These are phyloP conservation scores for Pelargonium citronellum DNA, from an alignment of 441 rosid genomes.

Conservation along the genomic window DNA sequence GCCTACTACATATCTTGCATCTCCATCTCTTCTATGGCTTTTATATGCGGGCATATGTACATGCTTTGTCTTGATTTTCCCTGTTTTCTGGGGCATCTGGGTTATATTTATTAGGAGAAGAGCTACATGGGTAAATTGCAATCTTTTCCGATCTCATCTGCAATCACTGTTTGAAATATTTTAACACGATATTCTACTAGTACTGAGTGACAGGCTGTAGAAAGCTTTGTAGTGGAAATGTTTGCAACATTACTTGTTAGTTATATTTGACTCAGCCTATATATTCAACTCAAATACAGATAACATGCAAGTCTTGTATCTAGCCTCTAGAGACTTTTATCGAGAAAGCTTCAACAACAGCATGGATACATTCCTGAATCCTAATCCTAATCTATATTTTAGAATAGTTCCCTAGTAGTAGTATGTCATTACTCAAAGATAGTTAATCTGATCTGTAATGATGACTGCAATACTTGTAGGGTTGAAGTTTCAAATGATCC, in stretches of 20 bases:
- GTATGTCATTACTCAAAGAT: no score
- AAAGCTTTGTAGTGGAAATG: not conserved
- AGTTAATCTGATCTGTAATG: no score
- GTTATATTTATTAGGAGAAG: not conserved
- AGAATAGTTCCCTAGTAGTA: no score
- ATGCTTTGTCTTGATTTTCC: not conserved
- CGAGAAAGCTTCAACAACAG: not conserved
- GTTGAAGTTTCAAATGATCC: no score
- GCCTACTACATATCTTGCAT: not conserved
- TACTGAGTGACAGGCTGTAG: not conserved
- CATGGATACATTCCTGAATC: not conserved
- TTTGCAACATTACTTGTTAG: not conserved
- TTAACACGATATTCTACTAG: not conserved
- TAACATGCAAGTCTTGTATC: no score
- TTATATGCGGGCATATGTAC: not conserved
- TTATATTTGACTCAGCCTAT: no score
- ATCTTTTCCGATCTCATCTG: not conserved
- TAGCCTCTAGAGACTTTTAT: no score
- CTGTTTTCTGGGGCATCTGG: not conserved
- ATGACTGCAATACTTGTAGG: no score
- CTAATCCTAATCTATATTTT: not conserved
- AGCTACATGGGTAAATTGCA: not conserved
- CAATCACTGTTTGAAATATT: not conserved
- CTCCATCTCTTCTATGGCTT: not conserved
- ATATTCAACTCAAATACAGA: no score